These are phyloP conservation scores for Mucor velutinosus DNA, from an alignment of 371 early-diverging fungal genomes.

Conservation along the genomic window DNA sequence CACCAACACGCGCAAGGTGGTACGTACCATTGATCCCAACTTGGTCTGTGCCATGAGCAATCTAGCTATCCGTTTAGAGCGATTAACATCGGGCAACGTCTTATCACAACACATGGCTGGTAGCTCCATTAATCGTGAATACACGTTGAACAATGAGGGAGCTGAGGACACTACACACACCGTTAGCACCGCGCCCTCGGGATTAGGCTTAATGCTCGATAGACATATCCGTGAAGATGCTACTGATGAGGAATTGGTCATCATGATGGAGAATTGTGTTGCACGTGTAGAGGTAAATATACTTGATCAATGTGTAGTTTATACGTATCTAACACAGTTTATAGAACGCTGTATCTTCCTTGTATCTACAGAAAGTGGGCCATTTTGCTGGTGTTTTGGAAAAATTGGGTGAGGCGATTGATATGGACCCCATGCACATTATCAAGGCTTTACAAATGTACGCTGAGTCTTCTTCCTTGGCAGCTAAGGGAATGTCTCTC, in stretches of 20 bases:
- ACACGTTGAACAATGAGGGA: conserved; percentile 5
- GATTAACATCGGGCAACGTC: conserved; percentile 39
- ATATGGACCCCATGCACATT: conserved; percentile 61
- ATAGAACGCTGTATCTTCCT: conserved; percentile 61
- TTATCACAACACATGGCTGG: conserved; percentile 27
- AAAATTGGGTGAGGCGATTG: conserved; percentile 58
- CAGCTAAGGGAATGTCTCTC: not conserved
- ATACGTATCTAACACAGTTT: not conserved
- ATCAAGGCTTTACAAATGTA: conserved; percentile 67
- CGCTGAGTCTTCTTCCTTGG: conserved; percentile 38
- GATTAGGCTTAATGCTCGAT: conserved; percentile 33
- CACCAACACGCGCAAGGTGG: not conserved
- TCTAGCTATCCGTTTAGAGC: conserved; percentile 48
- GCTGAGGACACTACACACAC: conserved; percentile 22
- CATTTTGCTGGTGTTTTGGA: conserved; percentile 59
- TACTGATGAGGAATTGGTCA: conserved; percentile 58
- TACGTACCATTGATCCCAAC: conserved; percentile 36
- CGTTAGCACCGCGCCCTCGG: conserved; percentile 23
- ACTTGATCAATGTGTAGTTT: not conserved
- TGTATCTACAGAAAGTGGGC: conserved; percentile 62
- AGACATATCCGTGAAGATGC: conserved; percentile 57
- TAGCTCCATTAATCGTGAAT: conserved; percentile 27
- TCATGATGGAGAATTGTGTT: conserved; percentile 62
- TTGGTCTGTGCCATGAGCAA: conserved; percentile 39
- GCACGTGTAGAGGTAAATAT: conserved; percentile 58